Percentiles rank a stretch among this genome's conserved stretches.
These are phyloP conservation scores for Alisma plantagoaquatica DNA, from an alignment of 106 monocot genomes.

Conservation along the genomic window DNA sequence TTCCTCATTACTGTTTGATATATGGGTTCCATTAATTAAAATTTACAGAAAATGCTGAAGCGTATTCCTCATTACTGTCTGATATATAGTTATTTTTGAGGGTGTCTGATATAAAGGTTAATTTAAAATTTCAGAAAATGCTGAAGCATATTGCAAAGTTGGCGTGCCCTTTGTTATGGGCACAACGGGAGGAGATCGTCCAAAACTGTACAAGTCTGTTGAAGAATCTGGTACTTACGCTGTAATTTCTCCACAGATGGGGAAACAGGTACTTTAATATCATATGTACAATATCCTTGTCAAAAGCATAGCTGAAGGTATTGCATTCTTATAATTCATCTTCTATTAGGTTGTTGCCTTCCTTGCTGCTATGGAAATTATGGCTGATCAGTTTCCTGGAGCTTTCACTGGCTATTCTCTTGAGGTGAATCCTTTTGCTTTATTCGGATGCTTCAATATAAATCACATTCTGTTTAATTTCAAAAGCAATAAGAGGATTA, in stretches of 20 bases:
- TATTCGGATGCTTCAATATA: too few relatives aligned
- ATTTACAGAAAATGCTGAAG: too few relatives aligned
- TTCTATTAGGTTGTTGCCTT: constrained; percentile 98
- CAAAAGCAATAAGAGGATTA: too few relatives aligned
- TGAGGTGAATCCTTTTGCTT: too few relatives aligned
- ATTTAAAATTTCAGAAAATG: constrained; percentile 68
- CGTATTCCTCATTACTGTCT: too few relatives aligned
- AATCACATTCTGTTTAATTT: too few relatives aligned
- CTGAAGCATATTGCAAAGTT: constrained; percentile 78
- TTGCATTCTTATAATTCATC: too few relatives aligned
- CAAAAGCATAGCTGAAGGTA: too few relatives aligned
- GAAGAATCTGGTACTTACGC: constrained; percentile 74
- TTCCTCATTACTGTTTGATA: too few relatives aligned
- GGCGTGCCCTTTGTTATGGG: constrained; percentile 97
- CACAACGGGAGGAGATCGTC: constrained; percentile 77
- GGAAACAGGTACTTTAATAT: constrained; percentile 89
- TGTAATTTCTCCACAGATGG: constrained; percentile 96
- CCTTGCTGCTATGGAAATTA: constrained; percentile 90
- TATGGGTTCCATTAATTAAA: too few relatives aligned
- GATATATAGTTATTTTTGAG: background rate
- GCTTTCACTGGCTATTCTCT: constrained; percentile 69
- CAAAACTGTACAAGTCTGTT: constrained; percentile 52
- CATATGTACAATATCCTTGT: too few relatives aligned
- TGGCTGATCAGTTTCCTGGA: constrained; percentile 94
- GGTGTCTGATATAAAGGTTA: too few relatives aligned